Conservation (phyloP, 768 basidiomycete genomes). For the Kwoniella bestiolae region DNA sequence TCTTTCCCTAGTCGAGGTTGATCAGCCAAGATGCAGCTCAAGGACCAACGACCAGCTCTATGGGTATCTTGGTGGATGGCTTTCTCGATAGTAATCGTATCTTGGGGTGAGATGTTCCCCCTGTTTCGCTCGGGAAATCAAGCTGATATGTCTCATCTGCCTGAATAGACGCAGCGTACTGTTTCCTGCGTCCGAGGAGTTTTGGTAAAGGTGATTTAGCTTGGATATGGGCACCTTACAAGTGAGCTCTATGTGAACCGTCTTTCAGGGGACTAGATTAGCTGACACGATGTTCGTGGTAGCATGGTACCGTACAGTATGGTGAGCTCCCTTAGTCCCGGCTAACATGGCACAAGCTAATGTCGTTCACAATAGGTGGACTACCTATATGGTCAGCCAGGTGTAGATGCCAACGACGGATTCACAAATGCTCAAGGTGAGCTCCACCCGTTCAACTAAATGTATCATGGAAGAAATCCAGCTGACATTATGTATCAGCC, state of each 20-base stretch:
- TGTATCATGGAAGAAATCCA: background rate
- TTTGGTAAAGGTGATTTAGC: constrained; percentile 86
- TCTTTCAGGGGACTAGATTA: background rate
- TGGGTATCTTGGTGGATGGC: constrained; percentile 54
- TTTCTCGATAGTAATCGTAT: constrained; percentile 42
- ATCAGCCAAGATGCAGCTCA: constrained; percentile 10
- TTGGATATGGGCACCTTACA: constrained; percentile 89
- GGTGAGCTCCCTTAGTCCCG: background rate
- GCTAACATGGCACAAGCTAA: background rate
- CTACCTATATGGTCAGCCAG: constrained; percentile 74
- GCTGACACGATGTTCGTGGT: background rate
- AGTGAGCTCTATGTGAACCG: constrained; percentile 36
- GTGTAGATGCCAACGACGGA: constrained; percentile 70
- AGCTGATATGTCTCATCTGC: background rate
- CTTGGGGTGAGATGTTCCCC: constrained; percentile 44
- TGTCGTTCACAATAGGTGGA: constrained; percentile 24
- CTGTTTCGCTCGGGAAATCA: background rate
- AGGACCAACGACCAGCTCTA: constrained; percentile 19
- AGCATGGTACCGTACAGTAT: constrained; percentile 36
- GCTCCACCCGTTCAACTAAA: constrained; percentile 39
- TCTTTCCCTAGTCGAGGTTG: too few species aligned
- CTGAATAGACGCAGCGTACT: constrained; percentile 51
- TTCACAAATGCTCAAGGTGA: constrained; percentile 85
- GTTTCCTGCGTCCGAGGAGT: constrained; percentile 68
- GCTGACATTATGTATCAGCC: constrained; percentile 61